Percentiles rank a stretch among this genome's conserved stretches.
Evolutionary conservation across 1,284 basidiomycete genomes (phyloP).

Genomic region (Neolentinus lepideus): DNA sequence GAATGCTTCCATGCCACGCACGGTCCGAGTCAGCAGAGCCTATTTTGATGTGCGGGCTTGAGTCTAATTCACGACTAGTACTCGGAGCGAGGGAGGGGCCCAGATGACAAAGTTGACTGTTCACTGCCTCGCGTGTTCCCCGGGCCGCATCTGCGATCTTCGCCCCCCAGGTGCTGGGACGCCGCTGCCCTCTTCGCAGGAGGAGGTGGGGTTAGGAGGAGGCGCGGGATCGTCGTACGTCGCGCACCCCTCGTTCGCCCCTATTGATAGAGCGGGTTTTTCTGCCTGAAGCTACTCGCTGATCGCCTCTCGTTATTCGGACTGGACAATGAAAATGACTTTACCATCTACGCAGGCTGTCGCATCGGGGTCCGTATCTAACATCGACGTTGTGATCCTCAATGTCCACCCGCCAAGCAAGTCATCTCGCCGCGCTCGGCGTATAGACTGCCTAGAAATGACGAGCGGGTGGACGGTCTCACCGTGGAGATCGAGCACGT

Average conservation of each 20-base stretch:
- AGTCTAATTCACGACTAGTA: too few species aligned
- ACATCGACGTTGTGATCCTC: conserved; percentile 84
- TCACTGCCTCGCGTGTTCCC: not conserved
- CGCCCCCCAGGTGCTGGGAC: not conserved
- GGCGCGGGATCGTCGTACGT: too few species aligned
- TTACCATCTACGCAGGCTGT: conserved; percentile 55
- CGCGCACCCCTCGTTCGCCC: not conserved
- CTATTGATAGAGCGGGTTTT: not conserved
- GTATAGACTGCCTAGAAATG: conserved; percentile 73
- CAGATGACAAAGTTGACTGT: too few species aligned
- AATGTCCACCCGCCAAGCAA: conserved; percentile 93
- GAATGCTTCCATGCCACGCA: too few species aligned
- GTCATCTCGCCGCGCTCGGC: conserved; percentile 52
- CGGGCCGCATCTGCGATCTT: not conserved
- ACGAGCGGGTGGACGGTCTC: conserved; percentile 78
- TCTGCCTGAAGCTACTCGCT: not conserved
- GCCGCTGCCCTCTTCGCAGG: not conserved
- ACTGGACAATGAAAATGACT: not conserved
- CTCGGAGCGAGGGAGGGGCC: too few species aligned
- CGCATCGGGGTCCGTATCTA: conserved; percentile 84
- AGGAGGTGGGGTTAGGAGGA: not conserved
- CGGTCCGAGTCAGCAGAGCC: too few species aligned
- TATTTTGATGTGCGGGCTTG: too few species aligned
- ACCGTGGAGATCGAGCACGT: conserved; percentile 99
- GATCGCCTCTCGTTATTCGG: not conserved